phyloP scores from a whole-genome alignment of 495 filamentous ascomycete species.

The Amphirosellinia nigrospora region DNA sequence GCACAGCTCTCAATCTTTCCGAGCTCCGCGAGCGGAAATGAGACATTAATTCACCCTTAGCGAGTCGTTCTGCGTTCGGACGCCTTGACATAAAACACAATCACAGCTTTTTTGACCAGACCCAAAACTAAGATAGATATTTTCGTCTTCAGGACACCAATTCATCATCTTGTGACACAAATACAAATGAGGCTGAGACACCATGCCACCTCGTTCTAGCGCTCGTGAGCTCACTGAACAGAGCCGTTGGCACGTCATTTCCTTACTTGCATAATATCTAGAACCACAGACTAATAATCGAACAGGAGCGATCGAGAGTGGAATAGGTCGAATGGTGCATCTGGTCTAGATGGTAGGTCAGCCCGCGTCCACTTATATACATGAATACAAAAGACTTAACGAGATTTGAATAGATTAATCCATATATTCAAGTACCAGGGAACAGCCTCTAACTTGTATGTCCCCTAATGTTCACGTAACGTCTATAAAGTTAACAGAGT shows the following conservation, averaged over 20 bases:
- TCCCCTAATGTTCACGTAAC: slow-evolving; percentile 5
- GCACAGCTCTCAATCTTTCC: neutral
- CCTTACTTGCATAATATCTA: neutral
- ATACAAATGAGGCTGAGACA: slow-evolving; percentile 3
- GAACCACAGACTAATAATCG: slow-evolving; percentile 24
- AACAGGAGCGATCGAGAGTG: slow-evolving; percentile 38
- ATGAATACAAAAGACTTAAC: slow-evolving; percentile 12
- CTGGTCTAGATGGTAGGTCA: slow-evolving; percentile 44
- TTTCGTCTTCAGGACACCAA: neutral
- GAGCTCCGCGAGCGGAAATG: slow-evolving; percentile 10
- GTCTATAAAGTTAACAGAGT: slow-evolving; percentile 29
- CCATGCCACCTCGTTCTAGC: slow-evolving; percentile 23
- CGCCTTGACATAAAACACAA: neutral
- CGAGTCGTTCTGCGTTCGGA: neutral
- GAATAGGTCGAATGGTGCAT: slow-evolving; percentile 34
- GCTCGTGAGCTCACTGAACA: slow-evolving; percentile 23
- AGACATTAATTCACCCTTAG: neutral
- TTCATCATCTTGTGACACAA: neutral
- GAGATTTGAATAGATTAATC: slow-evolving; percentile 50
- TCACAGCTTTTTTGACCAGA: neutral
- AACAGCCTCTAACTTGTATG: slow-evolving; percentile 63
- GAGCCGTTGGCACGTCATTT: slow-evolving; percentile 25
- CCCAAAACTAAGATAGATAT: neutral
- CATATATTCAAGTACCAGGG: slow-evolving; percentile 67
- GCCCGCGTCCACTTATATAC: slow-evolving; percentile 10